These are phyloP conservation scores for Arthrobotrys sinensis DNA, from an alignment of 2,329 filamentous ascomycete genomes.

Conservation along the genomic window DNA sequence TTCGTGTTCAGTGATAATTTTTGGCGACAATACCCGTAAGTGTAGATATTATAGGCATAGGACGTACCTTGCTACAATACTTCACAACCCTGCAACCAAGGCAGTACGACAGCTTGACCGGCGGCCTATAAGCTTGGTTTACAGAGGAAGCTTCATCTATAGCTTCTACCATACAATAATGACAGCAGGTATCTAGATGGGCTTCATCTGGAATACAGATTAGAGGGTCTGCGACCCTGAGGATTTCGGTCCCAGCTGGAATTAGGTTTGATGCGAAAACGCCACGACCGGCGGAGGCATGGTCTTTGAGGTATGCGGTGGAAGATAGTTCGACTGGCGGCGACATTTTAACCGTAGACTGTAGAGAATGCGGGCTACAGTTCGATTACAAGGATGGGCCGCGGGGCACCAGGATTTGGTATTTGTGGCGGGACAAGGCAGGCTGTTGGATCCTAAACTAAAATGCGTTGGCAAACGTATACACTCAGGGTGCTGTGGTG, in stretches of 20 bases:
- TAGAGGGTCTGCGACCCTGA: slow-evolving; percentile 71
- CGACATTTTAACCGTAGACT: slow-evolving; percentile 31
- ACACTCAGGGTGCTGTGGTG: too few relatives aligned
- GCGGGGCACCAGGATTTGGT: slow-evolving; percentile 3
- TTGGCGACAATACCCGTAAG: not conserved
- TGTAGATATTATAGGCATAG: slow-evolving; percentile 5
- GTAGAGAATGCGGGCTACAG: not conserved
- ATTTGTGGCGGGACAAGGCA: not conserved
- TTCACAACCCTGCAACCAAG: slow-evolving; percentile 73
- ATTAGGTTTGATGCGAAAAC: slow-evolving; percentile 73
- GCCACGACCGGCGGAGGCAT: slow-evolving; percentile 69
- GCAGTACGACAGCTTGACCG: slow-evolving; percentile 71
- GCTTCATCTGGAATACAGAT: slow-evolving; percentile 72
- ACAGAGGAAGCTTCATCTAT: slow-evolving; percentile 38
- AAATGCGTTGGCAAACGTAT: slow-evolving; percentile 3
- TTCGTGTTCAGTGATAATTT: slow-evolving; percentile 31
- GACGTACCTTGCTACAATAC: slow-evolving; percentile 75
- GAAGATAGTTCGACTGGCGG: slow-evolving; percentile 36
- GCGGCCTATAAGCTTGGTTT: slow-evolving; percentile 58
- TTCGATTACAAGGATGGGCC: slow-evolving; percentile 1
- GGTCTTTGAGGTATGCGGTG: slow-evolving; percentile 49
- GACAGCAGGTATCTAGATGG: slow-evolving; percentile 73
- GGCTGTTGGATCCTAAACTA: slow-evolving; percentile 11
- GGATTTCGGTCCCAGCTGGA: slow-evolving; percentile 70
- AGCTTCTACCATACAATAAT: slow-evolving; percentile 72